A percentile compares a stretch with the other conserved stretches of the same genome.
Conservation (phyloP, 2,329 filamentous ascomycete species). For the Microdochium trichocladiopsis region DNA sequence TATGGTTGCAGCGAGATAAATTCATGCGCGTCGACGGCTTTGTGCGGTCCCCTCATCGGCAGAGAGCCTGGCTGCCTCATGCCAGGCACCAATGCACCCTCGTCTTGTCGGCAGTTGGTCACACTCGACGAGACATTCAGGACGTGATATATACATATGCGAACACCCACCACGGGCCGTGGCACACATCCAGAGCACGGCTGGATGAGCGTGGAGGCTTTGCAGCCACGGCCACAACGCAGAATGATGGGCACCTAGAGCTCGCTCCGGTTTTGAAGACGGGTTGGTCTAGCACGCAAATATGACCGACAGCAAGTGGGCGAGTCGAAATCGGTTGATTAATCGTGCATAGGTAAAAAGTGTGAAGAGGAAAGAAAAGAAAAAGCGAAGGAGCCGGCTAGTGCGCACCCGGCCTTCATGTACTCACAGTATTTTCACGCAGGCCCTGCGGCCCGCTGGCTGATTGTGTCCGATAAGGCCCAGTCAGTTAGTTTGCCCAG, state of each 20-base stretch:
- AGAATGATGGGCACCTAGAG: neutral
- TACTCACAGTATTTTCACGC: neutral
- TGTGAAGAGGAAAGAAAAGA: constrained; percentile 29
- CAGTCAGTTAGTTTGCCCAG: too few species aligned
- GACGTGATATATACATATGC: neutral
- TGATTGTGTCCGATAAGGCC: neutral
- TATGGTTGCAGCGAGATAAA: too few species aligned
- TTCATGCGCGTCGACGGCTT: too few species aligned
- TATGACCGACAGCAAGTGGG: constrained; percentile 51
- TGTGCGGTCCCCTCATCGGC: too few species aligned
- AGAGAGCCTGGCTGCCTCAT: too few species aligned
- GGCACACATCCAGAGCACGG: neutral
- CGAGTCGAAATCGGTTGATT: constrained; percentile 51
- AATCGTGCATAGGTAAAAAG: constrained; percentile 42
- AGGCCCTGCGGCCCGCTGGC: neutral
- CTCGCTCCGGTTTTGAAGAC: constrained; percentile 6
- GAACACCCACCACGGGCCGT: neutral
- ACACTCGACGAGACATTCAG: too few species aligned
- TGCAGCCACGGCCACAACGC: neutral
- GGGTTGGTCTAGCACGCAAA: constrained; percentile 49
- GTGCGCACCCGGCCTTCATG: neutral
- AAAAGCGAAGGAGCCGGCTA: constrained; percentile 8
- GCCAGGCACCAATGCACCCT: too few species aligned
- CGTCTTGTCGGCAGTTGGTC: too few species aligned
- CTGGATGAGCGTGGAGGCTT: neutral